Evolutionary conservation across 2,329 filamentous ascomycete species (phyloP), one percentile per base, ranked within the genome.

Genomic region (Gremmenia infestans): DNA sequence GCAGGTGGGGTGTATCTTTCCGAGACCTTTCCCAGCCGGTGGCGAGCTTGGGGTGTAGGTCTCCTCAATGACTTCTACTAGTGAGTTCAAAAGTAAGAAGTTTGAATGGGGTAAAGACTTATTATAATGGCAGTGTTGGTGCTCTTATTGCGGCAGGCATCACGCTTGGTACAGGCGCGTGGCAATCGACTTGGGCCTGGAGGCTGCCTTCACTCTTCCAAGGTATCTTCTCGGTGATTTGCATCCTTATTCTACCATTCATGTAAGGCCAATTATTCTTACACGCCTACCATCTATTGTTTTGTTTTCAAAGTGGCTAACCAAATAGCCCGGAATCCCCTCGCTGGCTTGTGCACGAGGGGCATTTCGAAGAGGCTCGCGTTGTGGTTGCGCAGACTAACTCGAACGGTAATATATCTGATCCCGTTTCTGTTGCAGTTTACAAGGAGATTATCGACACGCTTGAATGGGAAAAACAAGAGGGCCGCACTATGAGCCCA

Each of bases 1-100:
- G 74, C 76, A 1, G 77, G 72, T 1, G 71, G 72, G 0, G 74
- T 79, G 0, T 78, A 78, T 51, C 70, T 82, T 3, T 73, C 74
- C 2, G 80, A 82, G 66, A 76, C 75, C 0, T 76, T 78, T 52
- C 71, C 77, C 0, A 72, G 66, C 57, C 64, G 70, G 9, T 77
- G 72, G 69, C 70, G 76, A n/a, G 74, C 72, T 8, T 76, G 73
- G 72, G 73, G 72, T 3, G 68, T 74, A 1, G 75, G 73, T 0
- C 37, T 76, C 15, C 66, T 75, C 14, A 72, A 72, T 51, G 67
- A 72, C 42, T 73, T 71, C 50, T 74, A 71, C 49, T 63, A 63
- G 60, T 63, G 42, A 61, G 60, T 60, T 40, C 22, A 11, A 23
- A 25, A 37, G 36, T 15, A 12, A 19, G 35, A 23, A 1, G 6